A percentile compares a stretch with the other conserved stretches of the same genome.
Conservation (phyloP, 306 rosid genomes). For the Hippophae tibetana region DNA sequence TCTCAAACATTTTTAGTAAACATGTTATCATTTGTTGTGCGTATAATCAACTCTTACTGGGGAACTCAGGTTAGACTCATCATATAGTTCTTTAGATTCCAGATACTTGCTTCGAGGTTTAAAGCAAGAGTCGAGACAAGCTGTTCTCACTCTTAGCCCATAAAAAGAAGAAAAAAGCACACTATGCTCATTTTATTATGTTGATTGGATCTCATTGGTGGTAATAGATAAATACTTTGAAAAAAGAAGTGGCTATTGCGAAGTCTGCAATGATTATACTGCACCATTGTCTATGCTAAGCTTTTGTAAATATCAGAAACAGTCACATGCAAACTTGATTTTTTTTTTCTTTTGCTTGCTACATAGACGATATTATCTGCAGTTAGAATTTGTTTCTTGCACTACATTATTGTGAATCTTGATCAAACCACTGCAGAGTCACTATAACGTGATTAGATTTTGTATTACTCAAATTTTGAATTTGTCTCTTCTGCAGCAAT, state of each 20-base stretch:
- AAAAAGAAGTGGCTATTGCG: too few relatives aligned
- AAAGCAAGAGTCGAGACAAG: too few relatives aligned
- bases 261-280: neutral
- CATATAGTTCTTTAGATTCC: constrained; percentile 1
- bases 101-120: too few relatives aligned
- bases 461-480: neutral
- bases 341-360: neutral
- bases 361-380: too few relatives aligned
- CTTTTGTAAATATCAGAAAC: neutral
- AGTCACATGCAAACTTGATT: neutral
- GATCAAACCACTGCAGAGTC: neutral
- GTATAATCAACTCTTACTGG: constrained; percentile 89
- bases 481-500: constrained; percentile 59
- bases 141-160: too few relatives aligned
- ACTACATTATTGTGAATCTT: neutral
- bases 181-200: too few relatives aligned
- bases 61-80: constrained; percentile 77
- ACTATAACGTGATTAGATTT: neutral
- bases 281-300: neutral
- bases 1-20: constrained; percentile 69
- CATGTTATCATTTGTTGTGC: constrained; percentile 66
- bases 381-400: neutral
- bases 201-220: too few relatives aligned
- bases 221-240: too few relatives aligned
- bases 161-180: too few relatives aligned